Conservation (phyloP, 2,329 filamentous ascomycete species). For the Ophiobolus disseminans region DNA sequence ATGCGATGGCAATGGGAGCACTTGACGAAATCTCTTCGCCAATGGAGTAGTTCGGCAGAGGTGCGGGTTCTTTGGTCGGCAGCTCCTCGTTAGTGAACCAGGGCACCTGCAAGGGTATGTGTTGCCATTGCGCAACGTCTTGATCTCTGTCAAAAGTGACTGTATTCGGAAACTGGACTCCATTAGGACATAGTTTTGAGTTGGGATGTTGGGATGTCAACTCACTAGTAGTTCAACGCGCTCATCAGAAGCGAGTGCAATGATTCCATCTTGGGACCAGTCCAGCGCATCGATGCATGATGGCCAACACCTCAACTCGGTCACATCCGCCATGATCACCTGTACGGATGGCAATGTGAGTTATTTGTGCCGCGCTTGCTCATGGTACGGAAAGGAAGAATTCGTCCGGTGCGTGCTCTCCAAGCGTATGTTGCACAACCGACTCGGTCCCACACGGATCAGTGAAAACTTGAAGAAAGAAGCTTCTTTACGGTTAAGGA, state of each 20-base stretch:
- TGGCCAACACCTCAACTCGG: constrained; percentile 55
- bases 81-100: constrained; percentile 60
- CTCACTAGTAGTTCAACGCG: constrained; percentile 60
- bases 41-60: constrained; percentile 59
- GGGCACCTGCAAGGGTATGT: constrained; percentile 56
- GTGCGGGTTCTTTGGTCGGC: constrained; percentile 54
- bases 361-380: not conserved
- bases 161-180: constrained; percentile 43
- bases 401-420: not conserved
- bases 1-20: constrained; percentile 58
- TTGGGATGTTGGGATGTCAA: not conserved
- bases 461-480: no score
- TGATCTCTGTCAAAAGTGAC: constrained; percentile 34
- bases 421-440: no score
- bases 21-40: constrained; percentile 66
- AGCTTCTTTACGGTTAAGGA: no score
- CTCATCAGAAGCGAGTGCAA: constrained; percentile 65
- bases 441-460: no score
- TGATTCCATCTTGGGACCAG: constrained; percentile 66
- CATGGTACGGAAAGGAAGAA: not conserved
- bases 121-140: constrained; percentile 45
- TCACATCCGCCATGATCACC: constrained; percentile 42
- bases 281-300: constrained; percentile 60
- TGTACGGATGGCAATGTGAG: not conserved
- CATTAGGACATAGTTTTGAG: not conserved